phyloP scores from a whole-genome alignment of 2,329 filamentous ascomycete species.

The Trichoderma breve region DNA sequence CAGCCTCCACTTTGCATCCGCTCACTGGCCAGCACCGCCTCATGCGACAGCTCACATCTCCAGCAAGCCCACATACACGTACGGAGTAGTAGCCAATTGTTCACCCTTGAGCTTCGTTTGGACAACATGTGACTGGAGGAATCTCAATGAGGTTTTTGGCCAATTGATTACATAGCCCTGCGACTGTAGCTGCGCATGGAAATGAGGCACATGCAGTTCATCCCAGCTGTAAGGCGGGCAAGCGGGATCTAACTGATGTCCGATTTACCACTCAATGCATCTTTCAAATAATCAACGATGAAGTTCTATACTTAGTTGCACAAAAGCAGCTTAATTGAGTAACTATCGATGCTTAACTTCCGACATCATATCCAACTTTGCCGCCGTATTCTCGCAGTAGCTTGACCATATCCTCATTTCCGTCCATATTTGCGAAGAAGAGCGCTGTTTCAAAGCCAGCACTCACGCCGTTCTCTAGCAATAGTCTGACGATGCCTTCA shows the following conservation, averaged over 20 bases:
- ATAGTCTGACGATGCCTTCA: neutral
- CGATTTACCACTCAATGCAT: neutral
- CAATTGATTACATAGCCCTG: neutral
- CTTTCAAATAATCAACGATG: neutral
- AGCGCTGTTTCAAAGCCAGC: neutral
- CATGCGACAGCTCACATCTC: conserved; percentile 9
- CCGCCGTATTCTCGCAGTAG: neutral
- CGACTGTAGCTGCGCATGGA: neutral
- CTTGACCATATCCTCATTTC: neutral
- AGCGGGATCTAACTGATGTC: neutral
- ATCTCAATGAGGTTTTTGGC: neutral
- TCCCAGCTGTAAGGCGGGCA: neutral
- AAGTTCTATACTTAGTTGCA: neutral
- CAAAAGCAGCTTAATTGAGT: neutral
- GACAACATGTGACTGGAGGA: neutral
- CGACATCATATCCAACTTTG: too few relatives aligned
- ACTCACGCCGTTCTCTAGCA: neutral
- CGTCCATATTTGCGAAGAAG: too few relatives aligned
- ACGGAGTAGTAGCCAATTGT: neutral
- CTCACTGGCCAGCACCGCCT: conserved; percentile 15
- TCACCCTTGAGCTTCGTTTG: neutral
- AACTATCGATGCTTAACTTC: neutral
- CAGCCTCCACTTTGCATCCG: conserved; percentile 16
- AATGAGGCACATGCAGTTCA: neutral
- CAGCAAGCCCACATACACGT: neutral